Base-by-base conservation (phyloP, 1,284 basidiomycete species). In the Sporisorium iseilematis-ciliati region DNA sequence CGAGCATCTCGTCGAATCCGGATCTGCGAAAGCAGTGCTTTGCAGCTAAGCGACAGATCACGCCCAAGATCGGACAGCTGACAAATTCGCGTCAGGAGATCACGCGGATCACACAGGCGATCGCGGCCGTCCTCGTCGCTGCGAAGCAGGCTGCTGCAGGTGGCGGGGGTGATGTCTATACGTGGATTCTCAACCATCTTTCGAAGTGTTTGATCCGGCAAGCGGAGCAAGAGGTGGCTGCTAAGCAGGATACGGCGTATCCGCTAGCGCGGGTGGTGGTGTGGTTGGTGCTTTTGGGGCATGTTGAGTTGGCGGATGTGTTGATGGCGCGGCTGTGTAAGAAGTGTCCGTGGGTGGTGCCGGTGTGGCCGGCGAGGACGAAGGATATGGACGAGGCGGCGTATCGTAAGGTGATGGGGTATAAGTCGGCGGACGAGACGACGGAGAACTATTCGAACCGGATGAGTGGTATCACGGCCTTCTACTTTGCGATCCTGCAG, bases 221-320 rank as follows among this genome's bases (percentile, higher is more conserved):
- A 87, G 95, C 95, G 7, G 95, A 97, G 86, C 92, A 91, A 0
- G 96, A 99, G 86, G 93, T 97, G 7, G 91, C 92, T 2, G 94
- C 94, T 2, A 93, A 95, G 85, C 91, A 92, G 77, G 90, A 91
- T 40, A 92, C 92, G 10, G 95, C 94, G 0, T 89, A 89, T 49
- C 95, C 96, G 0, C 88, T 98, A 11, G 93, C 92, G 0, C 89
- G 90, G 26, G 90, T 97, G 4, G 88, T 92, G 0, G 87, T 91
- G 50, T 90, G 90, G 57, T 87, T 96, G 21, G 86, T 95, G 16
- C 57, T 87, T 18, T 77, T 88, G 77, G 84, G 89, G 75, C 78
- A 90, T 90, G 65, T 87, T 86, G 81, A 88, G 81, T 68, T 97
- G 89, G 88, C 89, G 0, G 89, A 92, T 12, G 88, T 97, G 8